Base-by-base conservation (phyloP, 1,139 yeast genomes). In the Kodamaea fungicola region DNA sequence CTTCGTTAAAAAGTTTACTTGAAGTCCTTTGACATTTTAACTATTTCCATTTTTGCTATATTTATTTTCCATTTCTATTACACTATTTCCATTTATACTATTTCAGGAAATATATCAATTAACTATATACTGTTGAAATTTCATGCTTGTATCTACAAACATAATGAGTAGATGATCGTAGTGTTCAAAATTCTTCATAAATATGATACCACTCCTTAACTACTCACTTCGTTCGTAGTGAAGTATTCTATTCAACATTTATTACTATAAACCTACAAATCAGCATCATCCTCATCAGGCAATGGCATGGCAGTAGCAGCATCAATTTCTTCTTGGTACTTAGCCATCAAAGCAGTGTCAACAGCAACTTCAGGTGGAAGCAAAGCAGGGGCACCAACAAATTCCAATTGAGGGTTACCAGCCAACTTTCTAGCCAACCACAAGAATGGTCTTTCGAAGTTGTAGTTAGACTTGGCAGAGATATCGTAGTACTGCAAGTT, bases 241-340 rank as follows among this genome's bases (percentile, higher is more conserved):
- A n/a, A n/a, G n/a, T n/a, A n/a, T n/a, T n/a, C 25, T 26, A 28
- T 33, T 22, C 36, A 28, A 29, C 27, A 16, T 16, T 16, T 16
- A 21, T 22, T 22, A 31, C 8, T 25, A 32, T 16, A 16, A 27
- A 31, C 56, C 75, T 87, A 90, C 75, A 90, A 84, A 70, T 90
- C 97, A 62, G 97, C 97, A 65, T 94, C 98, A 67, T 94, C 99
- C 75, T 94, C 98, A 74, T 94, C 98, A 54, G 99, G 99, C 71
- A 94, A 85, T 69, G 99, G 98, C 80, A 92, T 78, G 54, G 97
- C 96, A 54, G 97, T 89, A 61, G 98, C 99, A 74, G 87, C 94
- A 69, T 88, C 96, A 95, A 94, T 92, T 77, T 94, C 98, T 67
- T 88, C 94, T 79, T 92, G 97, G 78, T 92, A 94, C 75, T 90